phyloP scores from a whole-genome alignment of 2,329 filamentous ascomycete species.

The Pseudonectria foliicola region DNA sequence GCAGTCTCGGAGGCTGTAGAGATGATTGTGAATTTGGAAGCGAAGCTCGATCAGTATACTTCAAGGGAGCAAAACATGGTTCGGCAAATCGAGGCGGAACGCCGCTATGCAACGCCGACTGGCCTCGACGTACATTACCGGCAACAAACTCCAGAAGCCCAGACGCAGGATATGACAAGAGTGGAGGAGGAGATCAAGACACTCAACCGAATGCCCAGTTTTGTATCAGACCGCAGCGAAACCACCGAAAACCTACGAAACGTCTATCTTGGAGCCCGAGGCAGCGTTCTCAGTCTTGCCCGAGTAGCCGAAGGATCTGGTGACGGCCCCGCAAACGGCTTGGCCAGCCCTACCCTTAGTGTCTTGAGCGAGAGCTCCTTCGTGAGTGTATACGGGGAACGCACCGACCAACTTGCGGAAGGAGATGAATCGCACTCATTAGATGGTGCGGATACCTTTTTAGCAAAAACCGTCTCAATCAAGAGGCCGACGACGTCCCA shows the following conservation, averaged over 20 bases:
- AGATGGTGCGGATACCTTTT: conserved; percentile 18
- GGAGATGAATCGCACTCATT: conserved; percentile 25
- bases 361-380: conserved; percentile 63
- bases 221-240: conserved; percentile 52
- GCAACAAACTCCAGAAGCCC: conserved; percentile 12
- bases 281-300: conserved; percentile 44
- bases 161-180: conserved; percentile 11
- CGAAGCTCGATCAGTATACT: conserved; percentile 47
- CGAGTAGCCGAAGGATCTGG: conserved; percentile 35
- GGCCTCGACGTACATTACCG: conserved; percentile 23
- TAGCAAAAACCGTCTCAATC: conserved; percentile 11
- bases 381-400: conserved; percentile 54
- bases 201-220: conserved; percentile 56
- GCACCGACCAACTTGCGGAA: conserved; percentile 18
- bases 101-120: conserved; percentile 24
- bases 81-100: conserved; percentile 40
- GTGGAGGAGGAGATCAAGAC: conserved; percentile 27
- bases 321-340: conserved; percentile 23
- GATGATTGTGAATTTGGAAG: conserved; percentile 61
- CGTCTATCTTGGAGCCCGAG: conserved; percentile 45
- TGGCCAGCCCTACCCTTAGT: conserved; percentile 55
- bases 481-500: conserved; percentile 17
- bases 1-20: conserved; percentile 64
- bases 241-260: conserved; percentile 55
- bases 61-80: conserved; percentile 48